phyloP scores from a whole-genome alignment of 2,329 filamentous ascomycete species.

The Escovopsis sp. region DNA sequence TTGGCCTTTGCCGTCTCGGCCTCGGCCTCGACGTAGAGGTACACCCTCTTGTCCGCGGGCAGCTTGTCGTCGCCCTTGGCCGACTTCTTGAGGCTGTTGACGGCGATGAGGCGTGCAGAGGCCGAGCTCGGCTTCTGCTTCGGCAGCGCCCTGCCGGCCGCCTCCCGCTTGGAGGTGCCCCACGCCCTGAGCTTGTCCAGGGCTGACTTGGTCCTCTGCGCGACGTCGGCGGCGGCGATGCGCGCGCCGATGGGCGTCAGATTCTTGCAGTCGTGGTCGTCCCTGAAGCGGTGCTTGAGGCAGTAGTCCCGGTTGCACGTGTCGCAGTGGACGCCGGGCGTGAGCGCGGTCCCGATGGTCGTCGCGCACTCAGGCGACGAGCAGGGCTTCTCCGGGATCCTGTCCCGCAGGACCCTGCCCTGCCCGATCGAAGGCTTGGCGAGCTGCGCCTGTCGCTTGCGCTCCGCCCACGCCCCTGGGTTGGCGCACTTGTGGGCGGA shows the following conservation, averaged over 20 bases:
- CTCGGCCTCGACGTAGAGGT: conserved; percentile 80
- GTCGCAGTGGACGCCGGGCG: conserved; percentile 55
- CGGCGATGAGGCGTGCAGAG: conserved; percentile 49
- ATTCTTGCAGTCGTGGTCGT: conserved; percentile 76
- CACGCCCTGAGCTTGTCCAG: conserved; percentile 67
- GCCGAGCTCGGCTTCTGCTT: conserved; percentile 49
- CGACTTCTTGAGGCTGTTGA: conserved; percentile 67
- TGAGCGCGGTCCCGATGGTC: conserved; percentile 51
- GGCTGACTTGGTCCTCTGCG: conserved; percentile 56
- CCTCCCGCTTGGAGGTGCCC: conserved; percentile 59
- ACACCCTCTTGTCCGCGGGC: conserved; percentile 70
- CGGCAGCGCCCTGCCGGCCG: conserved; percentile 42
- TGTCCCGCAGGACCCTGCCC: conserved; percentile 38
- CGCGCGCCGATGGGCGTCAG: conserved; percentile 44
- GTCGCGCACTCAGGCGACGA: conserved; percentile 53
- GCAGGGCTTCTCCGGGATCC: conserved; percentile 51
- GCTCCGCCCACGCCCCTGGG: conserved; percentile 47
- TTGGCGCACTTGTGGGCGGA: conserved; percentile 56
- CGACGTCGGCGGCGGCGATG: conserved; percentile 27
- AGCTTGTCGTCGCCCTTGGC: conserved; percentile 85
- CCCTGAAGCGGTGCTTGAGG: conserved; percentile 58
- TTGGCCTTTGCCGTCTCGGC: conserved; percentile 74
- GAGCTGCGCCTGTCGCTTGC: conserved; percentile 39
- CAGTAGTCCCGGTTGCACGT: conserved; percentile 63
- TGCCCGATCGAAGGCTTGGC: conserved; percentile 38